A percentile compares a stretch with the other conserved stretches of the same genome.
phyloP scores from a whole-genome alignment of 768 basidiomycete genomes.

The Lactarius sp. region DNA sequence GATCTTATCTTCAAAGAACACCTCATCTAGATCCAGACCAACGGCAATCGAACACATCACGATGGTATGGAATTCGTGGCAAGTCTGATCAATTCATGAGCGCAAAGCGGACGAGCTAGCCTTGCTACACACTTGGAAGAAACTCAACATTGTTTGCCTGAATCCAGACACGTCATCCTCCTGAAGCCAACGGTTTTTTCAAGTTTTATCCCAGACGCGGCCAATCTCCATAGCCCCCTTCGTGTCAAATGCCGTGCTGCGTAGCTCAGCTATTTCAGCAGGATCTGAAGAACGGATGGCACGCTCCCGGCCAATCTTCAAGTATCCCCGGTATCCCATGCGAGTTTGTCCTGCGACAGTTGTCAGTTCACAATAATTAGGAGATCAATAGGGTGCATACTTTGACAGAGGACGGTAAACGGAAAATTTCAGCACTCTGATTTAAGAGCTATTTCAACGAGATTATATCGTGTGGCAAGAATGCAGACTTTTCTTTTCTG shows the following conservation, averaged over 20 bases:
- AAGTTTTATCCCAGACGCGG: constrained; percentile 69
- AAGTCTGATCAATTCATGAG: constrained; percentile 41
- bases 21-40: constrained; percentile 66
- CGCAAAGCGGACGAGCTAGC: background rate
- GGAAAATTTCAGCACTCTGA: constrained; percentile 76
- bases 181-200: constrained; percentile 78
- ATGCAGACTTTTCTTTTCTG: too few species aligned
- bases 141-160: constrained; percentile 66
- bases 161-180: constrained; percentile 60
- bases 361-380: background rate
- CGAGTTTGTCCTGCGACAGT: constrained; percentile 46
- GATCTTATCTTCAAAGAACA: constrained; percentile 71
- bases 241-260: constrained; percentile 71
- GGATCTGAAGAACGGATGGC: constrained; percentile 69
- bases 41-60: constrained; percentile 84
- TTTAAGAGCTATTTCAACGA: background rate
- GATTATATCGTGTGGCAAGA: too few species aligned
- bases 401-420: constrained; percentile 57
- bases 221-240: constrained; percentile 91
- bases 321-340: constrained; percentile 86
- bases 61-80: constrained; percentile 66
- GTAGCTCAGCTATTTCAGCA: constrained; percentile 65
- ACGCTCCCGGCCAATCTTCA: constrained; percentile 74
- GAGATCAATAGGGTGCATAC: constrained; percentile 31
- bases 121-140: constrained; percentile 51